phyloP scores from a whole-genome alignment of 495 filamentous ascomycete genomes.

The Penicillium diatomitis region DNA sequence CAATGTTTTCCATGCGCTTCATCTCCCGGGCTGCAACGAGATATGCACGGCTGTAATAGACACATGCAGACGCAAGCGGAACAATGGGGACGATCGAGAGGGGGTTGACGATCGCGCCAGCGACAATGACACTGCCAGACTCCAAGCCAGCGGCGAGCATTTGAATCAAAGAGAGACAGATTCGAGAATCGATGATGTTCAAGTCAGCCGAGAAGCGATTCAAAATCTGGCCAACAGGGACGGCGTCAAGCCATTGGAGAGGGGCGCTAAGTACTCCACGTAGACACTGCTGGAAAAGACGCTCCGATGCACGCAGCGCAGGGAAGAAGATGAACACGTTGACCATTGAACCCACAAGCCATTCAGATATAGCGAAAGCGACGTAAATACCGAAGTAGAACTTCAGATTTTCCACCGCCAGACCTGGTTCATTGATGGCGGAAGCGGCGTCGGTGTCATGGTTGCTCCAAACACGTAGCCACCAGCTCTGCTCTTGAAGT shows the following conservation, averaged over 20 bases:
- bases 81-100: neutral
- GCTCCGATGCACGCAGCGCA: too few species aligned
- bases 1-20: conserved; percentile 58
- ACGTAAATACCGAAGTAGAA: too few species aligned
- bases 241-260: conserved; percentile 26
- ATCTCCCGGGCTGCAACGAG: conserved; percentile 69
- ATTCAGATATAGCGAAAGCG: too few species aligned
- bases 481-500: too few species aligned
- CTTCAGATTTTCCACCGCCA: too few species aligned
- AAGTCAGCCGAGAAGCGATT: conserved; percentile 44
- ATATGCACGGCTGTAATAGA: conserved; percentile 30
- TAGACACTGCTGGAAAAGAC: too few species aligned
- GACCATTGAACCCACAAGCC: too few species aligned
- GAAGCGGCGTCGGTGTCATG: too few species aligned
- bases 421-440: too few species aligned
- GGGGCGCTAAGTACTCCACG: too few species aligned
- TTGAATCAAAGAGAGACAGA: neutral
- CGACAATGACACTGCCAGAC: neutral
- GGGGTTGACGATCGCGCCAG: neutral
- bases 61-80: conserved; percentile 57
- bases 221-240: conserved; percentile 40
- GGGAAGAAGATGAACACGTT: too few species aligned
- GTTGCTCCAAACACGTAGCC: too few species aligned
- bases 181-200: conserved; percentile 27
- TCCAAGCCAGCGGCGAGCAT: neutral